Evolutionary conservation across 352 stramenopile species (phyloP), one percentile per base, ranked within the genome.

Genomic region (Globisporangium nagaii): DNA sequence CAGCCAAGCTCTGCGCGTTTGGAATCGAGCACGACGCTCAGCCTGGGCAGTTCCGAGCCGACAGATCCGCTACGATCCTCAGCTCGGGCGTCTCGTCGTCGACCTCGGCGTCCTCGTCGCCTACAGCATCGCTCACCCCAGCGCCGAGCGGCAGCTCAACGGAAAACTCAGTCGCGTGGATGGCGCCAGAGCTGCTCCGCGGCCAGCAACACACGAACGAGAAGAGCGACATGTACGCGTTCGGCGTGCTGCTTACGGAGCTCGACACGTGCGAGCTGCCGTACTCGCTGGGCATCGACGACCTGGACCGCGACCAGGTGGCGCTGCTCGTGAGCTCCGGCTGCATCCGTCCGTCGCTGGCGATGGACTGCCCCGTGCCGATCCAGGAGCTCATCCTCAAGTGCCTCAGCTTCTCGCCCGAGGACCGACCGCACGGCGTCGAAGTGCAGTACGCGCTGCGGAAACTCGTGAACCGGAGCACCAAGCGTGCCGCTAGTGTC

Each of bases 181-280:
- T 84, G 25, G 75, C 75, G 4, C 75, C 75, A 9, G 75, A 86
- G 41, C 43, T 86, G 12, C 64, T 86, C 4, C 58, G 63, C 12
- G 69, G 66, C 8, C 66, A 77, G 22, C 53, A 49, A 17, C 11
- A 44, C 10, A 43, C 45, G 54, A 69, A 49, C 34, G 66, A 72
- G 8, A 53, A 70, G 42, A 45, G 68, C 0, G 66, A 81, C 32
- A 55, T 84, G 24, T 86, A 86, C 48, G 48, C 75, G 10, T 47
- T 86, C 1, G 75, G 75, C 32, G 70, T 84, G 17, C 25, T 86
- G 31, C 45, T 86, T n/a, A 84, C 72, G 0, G 75, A 86, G 40
- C 57, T 86, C 7, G 75, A 86, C 36, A 84, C 75, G n/a, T 78
- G 72, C 17, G 55, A 80, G 45, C 52, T 70, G 7, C 75, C 75